These are phyloP conservation scores for Prosopis cineraria DNA, from an alignment of 306 rosid genomes.

Conservation along the genomic window DNA sequence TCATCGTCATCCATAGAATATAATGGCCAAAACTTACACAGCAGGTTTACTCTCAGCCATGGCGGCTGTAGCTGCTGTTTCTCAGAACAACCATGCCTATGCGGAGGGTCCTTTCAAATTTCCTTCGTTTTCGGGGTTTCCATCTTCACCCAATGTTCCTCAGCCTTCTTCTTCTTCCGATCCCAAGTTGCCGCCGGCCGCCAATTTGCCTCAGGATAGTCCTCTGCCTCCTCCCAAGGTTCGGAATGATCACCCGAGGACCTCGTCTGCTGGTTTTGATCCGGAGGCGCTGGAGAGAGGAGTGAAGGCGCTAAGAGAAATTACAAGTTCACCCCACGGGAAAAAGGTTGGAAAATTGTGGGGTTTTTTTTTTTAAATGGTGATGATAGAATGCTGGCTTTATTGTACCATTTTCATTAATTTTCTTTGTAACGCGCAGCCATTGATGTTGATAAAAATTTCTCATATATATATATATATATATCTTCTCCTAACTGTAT, in stretches of 20 bases:
- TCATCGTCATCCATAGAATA: background rate
- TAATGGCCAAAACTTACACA: conserved; percentile 63
- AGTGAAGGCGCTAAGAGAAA: conserved; percentile 57
- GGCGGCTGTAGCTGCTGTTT: conserved; percentile 55
- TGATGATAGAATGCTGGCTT: background rate
- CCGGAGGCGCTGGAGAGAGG: conserved; percentile 84
- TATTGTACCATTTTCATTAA: background rate
- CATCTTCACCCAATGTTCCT: conserved; percentile 31
- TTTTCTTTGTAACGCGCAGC: too few relatives aligned
- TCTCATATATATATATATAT: too few relatives aligned
- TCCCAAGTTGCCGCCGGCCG: conserved; percentile 9
- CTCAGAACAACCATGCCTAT: conserved; percentile 31
- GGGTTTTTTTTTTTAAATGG: background rate
- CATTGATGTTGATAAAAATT: too few relatives aligned
- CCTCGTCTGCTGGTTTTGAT: conserved; percentile 87
- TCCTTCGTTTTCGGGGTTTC: conserved; percentile 38
- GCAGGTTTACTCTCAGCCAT: conserved; percentile 59
- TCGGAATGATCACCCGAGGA: conserved; percentile 84
- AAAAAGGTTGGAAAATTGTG: conserved; percentile 57
- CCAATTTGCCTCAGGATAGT: conserved; percentile 18
- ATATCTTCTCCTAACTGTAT: too few relatives aligned
- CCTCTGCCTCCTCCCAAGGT: conserved; percentile 47
- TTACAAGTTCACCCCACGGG: conserved; percentile 54
- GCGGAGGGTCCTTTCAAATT: conserved; percentile 64
- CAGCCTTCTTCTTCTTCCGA: conserved; percentile 34